Evolutionary conservation across 2,329 filamentous ascomycete genomes (phyloP), one percentile per base, ranked within the genome.

Genomic region (Aureobasidium leucospermi): DNA sequence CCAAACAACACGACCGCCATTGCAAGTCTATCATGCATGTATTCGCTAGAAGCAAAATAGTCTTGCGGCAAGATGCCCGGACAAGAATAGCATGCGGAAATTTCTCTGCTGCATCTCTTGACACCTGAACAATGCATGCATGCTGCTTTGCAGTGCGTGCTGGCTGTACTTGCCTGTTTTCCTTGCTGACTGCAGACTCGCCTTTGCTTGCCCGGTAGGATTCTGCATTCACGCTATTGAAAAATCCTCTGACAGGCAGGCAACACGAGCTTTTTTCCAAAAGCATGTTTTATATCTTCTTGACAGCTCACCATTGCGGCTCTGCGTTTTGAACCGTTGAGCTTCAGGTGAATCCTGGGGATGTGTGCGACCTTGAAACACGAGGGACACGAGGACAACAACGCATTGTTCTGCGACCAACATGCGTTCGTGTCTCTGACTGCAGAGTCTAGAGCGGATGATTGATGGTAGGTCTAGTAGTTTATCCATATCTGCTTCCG

Each of bases 1-100:
- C 53, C 53, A 57, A 57, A 48, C 38, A 57, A 36, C 38, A 53
- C 38, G n/a, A 34, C 13, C 42, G 9, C 38, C 23, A 53, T 32
- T 5, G 28, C 49, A 19, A 32, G 15, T 31, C 23, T 32, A 41
- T 36, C 41, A 43, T 55, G 51, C 51, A 55, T 41, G 36, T n/a
- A 29, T 52, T 52, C 48, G 36, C 48, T 52, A 52, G 48, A 52
- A 36, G 47, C 31, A 38, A 49, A n/a, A 38, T 31, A 28, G 16
- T 23, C 32, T 19, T 28, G 23, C n/a, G n/a, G n/a, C 38, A 29
- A 3, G 19, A 15, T 32, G 23, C 16, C 1, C 15, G 2, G 9
- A 8, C 49, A 53, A 28, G 16, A 36, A 55, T 45, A 55, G 51
- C 29, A n/a, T 55, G 31, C 51, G 51, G 51, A 42, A 13, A 36